Evolutionary conservation across 352 stramenopile genomes (phyloP).

Genomic region (Globisporangium alternatum): DNA sequence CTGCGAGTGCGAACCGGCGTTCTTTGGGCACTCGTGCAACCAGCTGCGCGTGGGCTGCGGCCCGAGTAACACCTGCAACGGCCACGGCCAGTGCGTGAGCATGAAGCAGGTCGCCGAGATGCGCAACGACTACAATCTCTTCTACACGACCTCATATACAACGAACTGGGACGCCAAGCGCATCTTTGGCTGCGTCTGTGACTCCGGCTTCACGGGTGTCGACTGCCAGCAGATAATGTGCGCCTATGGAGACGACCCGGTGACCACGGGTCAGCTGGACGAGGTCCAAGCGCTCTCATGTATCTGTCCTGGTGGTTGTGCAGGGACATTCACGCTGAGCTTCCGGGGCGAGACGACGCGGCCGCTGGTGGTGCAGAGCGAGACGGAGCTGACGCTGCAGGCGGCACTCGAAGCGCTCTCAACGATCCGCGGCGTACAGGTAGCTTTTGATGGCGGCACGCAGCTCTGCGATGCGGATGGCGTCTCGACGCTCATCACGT

Average conservation of each 20-base stretch:
- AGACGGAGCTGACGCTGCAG: constrained; percentile 44
- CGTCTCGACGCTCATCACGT: constrained; percentile 62
- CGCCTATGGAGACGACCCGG: constrained; percentile 83
- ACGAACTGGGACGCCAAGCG: constrained; percentile 82
- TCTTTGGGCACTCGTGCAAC: constrained; percentile 66
- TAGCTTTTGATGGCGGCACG: constrained; percentile 42
- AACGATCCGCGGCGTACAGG: constrained; percentile 48
- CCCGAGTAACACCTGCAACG: constrained; percentile 66
- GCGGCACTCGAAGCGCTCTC: constrained; percentile 43
- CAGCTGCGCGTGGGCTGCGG: constrained; percentile 58
- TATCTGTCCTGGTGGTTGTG: constrained; percentile 40
- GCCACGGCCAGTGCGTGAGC: constrained; percentile 86
- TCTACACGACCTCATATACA: constrained; percentile 53
- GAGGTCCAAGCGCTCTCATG: constrained; percentile 83
- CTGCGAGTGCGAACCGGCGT: constrained; percentile 82
- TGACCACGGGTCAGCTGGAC: constrained; percentile 65
- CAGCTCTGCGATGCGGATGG: constrained; percentile 49
- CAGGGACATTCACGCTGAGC: constrained; percentile 57
- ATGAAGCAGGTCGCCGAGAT: constrained; percentile 52
- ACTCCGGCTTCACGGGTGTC: constrained; percentile 84
- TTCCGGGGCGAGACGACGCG: constrained; percentile 57
- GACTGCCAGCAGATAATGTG: constrained; percentile 86
- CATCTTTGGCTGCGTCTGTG: constrained; percentile 87
- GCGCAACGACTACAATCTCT: constrained; percentile 62
- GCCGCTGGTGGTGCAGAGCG: constrained; percentile 31